These are phyloP conservation scores for Cryptococcus deneoformans DNA, from an alignment of 1,284 basidiomycete genomes.

Conservation along the genomic window DNA sequence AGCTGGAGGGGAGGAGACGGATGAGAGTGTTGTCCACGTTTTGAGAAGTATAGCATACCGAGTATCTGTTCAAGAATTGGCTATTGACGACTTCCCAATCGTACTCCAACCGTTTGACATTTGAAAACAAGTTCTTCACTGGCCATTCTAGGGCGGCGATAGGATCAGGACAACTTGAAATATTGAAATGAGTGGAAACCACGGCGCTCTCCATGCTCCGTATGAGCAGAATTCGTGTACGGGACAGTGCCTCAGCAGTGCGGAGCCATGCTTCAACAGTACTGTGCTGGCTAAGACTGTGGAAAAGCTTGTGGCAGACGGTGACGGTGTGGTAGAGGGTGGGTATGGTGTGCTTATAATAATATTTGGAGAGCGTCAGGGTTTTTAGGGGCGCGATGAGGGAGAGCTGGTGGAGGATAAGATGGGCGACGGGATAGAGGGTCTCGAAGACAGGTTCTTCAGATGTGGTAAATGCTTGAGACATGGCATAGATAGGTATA, in stretches of 20 bases:
- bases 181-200: neutral
- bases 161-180: neutral
- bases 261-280: neutral
- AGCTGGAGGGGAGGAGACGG: too few species aligned
- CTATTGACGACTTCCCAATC: neutral
- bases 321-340: neutral
- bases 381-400: neutral
- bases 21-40: too few species aligned
- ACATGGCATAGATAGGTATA: neutral
- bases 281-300: neutral
- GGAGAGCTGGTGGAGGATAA: neutral
- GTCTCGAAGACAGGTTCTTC: neutral
- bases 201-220: neutral
- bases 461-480: neutral
- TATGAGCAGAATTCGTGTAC: neutral
- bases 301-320: neutral
- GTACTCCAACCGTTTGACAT: neutral
- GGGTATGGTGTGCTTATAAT: neutral
- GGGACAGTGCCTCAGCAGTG: neutral
- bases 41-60: too few species aligned
- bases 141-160: neutral
- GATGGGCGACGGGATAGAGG: neutral
- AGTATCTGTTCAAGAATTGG: too few species aligned
- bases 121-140: neutral
- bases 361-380: neutral